Percentiles rank a stretch among this genome's conserved stretches.
These are phyloP conservation scores for Agaricales sp. DNA, from an alignment of 1,284 basidiomycete species.

Conservation along the genomic window DNA sequence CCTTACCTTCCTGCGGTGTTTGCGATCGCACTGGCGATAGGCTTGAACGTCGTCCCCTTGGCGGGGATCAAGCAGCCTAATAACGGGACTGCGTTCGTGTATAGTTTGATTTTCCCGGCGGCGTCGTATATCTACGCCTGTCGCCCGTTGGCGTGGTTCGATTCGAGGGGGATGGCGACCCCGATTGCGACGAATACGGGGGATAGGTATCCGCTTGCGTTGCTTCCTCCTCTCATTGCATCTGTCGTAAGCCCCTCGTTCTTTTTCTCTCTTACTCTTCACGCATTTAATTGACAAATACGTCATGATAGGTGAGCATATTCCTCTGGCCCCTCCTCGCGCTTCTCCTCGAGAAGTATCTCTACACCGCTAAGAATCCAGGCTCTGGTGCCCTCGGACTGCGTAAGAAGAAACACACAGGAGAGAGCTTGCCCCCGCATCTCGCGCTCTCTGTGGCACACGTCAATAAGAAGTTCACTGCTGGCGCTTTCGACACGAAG, in stretches of 20 bases:
- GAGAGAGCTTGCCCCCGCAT: conserved; percentile 21
- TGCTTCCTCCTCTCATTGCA: conserved; percentile 42
- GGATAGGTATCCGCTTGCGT: background rate
- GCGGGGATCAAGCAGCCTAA: conserved; percentile 32
- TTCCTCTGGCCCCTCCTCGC: conserved; percentile 65
- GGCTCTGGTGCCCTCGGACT: conserved; percentile 14
- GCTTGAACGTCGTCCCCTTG: conserved; percentile 54
- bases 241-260: conserved; percentile 38
- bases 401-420: conserved; percentile 1
- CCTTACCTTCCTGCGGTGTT: conserved; percentile 64
- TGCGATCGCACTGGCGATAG: conserved; percentile 53
- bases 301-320: conserved; percentile 55
- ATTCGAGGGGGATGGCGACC: background rate
- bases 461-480: conserved; percentile 46
- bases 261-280: background rate
- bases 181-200: conserved; percentile 1
- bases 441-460: conserved; percentile 51
- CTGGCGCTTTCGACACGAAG: conserved; percentile 24
- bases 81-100: conserved; percentile 22
- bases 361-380: conserved; percentile 51
- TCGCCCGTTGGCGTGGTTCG: conserved; percentile 48
- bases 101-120: conserved; percentile 66
- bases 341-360: conserved; percentile 40
- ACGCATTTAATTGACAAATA: conserved; percentile 3
- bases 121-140: conserved; percentile 68